Conservation (phyloP, 1,284 basidiomycete genomes). For the Volvariella volvacea region DNA sequence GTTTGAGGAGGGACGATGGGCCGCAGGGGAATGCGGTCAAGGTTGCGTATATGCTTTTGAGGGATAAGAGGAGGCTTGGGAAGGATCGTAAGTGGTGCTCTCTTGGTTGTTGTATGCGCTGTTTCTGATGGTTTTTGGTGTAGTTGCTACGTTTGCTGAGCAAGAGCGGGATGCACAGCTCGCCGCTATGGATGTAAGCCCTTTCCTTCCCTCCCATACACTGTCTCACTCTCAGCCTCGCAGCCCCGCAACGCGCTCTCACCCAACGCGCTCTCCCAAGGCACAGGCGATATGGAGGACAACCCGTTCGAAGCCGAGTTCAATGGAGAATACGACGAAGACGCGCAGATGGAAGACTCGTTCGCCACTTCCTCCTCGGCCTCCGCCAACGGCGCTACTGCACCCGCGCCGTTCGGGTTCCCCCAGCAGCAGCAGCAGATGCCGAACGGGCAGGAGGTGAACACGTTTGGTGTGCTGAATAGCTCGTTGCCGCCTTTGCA, state of each 20-base stretch:
- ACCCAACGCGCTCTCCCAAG: slow-evolving; percentile 45
- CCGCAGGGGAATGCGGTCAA: slow-evolving; percentile 90
- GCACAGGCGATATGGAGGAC: slow-evolving; percentile 50
- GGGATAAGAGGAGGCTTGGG: slow-evolving; percentile 86
- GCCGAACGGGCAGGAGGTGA: slow-evolving; percentile 26
- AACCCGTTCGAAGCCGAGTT: slow-evolving; percentile 78
- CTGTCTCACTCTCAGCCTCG: too few species aligned
- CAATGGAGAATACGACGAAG: slow-evolving; percentile 49
- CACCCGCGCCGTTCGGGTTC: too few species aligned
- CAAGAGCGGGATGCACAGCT: slow-evolving; percentile 76
- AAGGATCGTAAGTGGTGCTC: slow-evolving; percentile 58
- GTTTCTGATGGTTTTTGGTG: slow-evolving; percentile 14
- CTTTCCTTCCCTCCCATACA: slow-evolving; percentile 4
- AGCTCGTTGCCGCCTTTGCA: slow-evolving; percentile 60
- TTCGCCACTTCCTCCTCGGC: slow-evolving; percentile 55
- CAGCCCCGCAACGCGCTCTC: slow-evolving; percentile 69
- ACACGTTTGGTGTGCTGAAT: slow-evolving; percentile 81
- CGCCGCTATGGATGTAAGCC: slow-evolving; percentile 69
- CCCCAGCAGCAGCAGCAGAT: too few species aligned
- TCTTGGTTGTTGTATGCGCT: slow-evolving; percentile 5
- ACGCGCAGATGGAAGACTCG: slow-evolving; percentile 51
- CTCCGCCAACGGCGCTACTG: slow-evolving; percentile 2
- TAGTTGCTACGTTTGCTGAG: slow-evolving; percentile 72
- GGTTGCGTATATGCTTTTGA: slow-evolving; percentile 91
- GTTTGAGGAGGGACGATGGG: slow-evolving; percentile 75